Conservation (phyloP, 441 rosid genomes). For the Eugenia klotzschiana region DNA sequence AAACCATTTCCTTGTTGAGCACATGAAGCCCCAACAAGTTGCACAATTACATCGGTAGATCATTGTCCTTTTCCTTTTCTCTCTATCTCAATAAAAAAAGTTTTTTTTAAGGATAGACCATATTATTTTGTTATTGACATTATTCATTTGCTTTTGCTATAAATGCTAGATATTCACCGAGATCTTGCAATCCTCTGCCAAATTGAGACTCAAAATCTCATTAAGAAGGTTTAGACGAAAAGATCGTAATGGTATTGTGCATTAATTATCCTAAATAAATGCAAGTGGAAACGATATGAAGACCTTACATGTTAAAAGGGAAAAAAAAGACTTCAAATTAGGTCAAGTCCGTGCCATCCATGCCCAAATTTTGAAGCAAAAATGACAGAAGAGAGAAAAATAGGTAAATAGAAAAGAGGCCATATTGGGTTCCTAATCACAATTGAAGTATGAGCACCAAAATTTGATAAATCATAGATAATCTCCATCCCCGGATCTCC, state of each 20-base stretch:
- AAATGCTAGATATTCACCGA: background rate
- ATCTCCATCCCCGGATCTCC: constrained; percentile 49
- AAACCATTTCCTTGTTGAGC: constrained; percentile 17
- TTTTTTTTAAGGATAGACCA: background rate
- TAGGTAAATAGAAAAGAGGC: too few species aligned
- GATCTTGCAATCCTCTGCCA: background rate
- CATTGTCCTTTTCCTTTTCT: background rate
- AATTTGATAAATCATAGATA: constrained; percentile 20
- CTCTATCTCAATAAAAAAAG: background rate
- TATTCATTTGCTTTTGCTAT: background rate
- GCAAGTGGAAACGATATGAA: background rate
- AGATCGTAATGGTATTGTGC: background rate
- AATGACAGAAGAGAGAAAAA: background rate
- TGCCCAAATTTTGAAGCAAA: background rate
- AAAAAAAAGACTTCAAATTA: background rate
- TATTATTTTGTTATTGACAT: background rate
- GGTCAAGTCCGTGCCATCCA: background rate
- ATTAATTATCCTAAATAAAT: background rate
- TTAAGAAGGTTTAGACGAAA: background rate
- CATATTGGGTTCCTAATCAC: constrained; percentile 23
- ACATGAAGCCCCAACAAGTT: constrained; percentile 14
- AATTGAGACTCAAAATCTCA: background rate
- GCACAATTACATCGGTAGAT: background rate
- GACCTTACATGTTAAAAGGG: background rate
- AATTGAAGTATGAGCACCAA: constrained; percentile 17